A percentile compares a stretch with the other conserved stretches of the same genome.
phyloP scores from a whole-genome alignment of 1,284 basidiomycete species.

The Sporisorium exsertum region DNA sequence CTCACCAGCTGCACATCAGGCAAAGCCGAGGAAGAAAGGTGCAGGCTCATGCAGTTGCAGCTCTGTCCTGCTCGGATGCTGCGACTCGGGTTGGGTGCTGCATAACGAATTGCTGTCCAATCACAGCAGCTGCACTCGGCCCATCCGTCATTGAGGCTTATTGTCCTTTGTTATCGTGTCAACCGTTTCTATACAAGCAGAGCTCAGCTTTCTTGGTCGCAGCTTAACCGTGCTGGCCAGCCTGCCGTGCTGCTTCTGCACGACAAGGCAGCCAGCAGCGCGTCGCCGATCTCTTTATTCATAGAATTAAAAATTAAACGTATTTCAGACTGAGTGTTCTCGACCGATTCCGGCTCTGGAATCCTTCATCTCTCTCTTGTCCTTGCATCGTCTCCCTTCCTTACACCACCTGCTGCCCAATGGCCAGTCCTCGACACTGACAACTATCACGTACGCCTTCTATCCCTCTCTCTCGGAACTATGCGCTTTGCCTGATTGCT shows the following conservation, averaged over 20 bases:
- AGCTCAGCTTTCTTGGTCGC: too few species aligned
- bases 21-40: too few species aligned
- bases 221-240: too few species aligned
- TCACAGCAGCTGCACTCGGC: not conserved
- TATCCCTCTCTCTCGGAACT: not conserved
- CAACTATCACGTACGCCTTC: too few species aligned
- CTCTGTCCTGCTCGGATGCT: not conserved
- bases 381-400: not conserved
- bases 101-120: not conserved
- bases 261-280: not conserved
- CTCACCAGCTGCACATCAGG: too few species aligned
- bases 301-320: not conserved
- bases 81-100: not conserved
- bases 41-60: not conserved
- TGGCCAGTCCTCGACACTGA: too few species aligned
- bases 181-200: too few species aligned
- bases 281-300: constrained; percentile 2
- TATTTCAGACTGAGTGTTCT: too few species aligned
- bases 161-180: not conserved
- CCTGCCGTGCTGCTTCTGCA: too few species aligned
- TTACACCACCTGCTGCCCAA: too few species aligned
- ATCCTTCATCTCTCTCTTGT: not conserved
- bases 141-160: not conserved
- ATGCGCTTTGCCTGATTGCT: constrained; percentile 4
- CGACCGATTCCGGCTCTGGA: not conserved